A percentile compares a stretch with the other conserved stretches of the same genome.
These are phyloP conservation scores for Ceratobasidium sp. DNA, from an alignment of 1,284 basidiomycete genomes.

Conservation along the genomic window DNA sequence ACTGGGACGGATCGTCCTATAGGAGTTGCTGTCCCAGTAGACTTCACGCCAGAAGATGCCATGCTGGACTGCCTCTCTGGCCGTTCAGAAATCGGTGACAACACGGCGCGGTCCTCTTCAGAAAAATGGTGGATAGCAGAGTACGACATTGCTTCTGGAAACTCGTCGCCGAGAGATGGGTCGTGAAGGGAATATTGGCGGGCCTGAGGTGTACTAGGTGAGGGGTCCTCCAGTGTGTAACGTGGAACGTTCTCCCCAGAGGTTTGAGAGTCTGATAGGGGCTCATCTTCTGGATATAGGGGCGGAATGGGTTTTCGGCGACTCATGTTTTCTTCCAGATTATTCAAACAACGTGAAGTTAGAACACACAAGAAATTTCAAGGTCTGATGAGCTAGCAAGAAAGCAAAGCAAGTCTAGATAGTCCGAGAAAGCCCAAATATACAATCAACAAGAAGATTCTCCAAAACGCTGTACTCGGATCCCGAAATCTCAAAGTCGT, in stretches of 20 bases:
- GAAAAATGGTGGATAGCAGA: slow-evolving; percentile 34
- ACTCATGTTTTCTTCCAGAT: slow-evolving; percentile 24
- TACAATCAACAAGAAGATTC: slow-evolving; percentile 20
- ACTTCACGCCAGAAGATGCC: slow-evolving; percentile 31
- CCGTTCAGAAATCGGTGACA: slow-evolving; percentile 43
- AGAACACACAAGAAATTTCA: background rate
- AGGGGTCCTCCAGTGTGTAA: slow-evolving; percentile 30
- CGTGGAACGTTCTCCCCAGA: slow-evolving; percentile 8
- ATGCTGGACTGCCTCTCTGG: slow-evolving; percentile 44
- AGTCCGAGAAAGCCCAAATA: slow-evolving; percentile 1
- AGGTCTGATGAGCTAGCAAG: background rate
- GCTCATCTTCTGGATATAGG: slow-evolving; percentile 42
- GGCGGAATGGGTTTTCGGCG: slow-evolving; percentile 44
- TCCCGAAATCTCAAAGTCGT: slow-evolving; percentile 10
- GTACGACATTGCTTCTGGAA: slow-evolving; percentile 16
- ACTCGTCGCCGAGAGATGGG: slow-evolving; percentile 12
- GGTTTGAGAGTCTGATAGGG: slow-evolving; percentile 18
- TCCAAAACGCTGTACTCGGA: slow-evolving; percentile 13
- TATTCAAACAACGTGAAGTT: slow-evolving; percentile 8
- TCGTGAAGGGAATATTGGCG: slow-evolving; percentile 33
- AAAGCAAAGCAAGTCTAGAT: background rate
- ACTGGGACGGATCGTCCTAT: slow-evolving; percentile 16
- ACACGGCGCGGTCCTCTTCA: slow-evolving; percentile 43
- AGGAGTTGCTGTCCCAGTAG: slow-evolving; percentile 16
- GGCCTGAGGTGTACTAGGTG: slow-evolving; percentile 20